Evolutionary conservation across 176 grass and related monocot species (phyloP).

Genomic region (Panicum miliaceum): DNA sequence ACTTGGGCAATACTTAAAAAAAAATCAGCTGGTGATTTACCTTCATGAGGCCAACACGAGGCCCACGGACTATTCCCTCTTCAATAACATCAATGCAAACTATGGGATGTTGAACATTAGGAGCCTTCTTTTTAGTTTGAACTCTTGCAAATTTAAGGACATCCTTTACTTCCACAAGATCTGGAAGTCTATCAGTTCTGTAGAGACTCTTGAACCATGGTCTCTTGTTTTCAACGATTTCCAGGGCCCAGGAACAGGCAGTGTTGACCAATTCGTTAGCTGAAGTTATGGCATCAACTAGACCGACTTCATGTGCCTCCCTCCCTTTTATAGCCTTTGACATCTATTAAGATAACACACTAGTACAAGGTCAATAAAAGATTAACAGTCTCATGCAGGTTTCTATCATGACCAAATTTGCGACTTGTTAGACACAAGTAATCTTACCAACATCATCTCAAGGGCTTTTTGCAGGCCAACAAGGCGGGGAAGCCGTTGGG

Average conservation of each 20-base stretch:
- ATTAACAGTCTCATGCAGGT: slow-evolving; percentile 11
- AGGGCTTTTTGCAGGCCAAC: slow-evolving; percentile 83
- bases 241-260: slow-evolving; percentile 72
- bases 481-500: slow-evolving; percentile 87
- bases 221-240: slow-evolving; percentile 63
- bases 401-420: slow-evolving; percentile 31
- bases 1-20: slow-evolving; percentile 17
- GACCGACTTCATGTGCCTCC: slow-evolving; percentile 66
- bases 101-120: slow-evolving; percentile 64
- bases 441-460: slow-evolving; percentile 85
- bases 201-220: slow-evolving; percentile 84
- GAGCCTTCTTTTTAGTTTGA: slow-evolving; percentile 58
- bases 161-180: slow-evolving; percentile 54
- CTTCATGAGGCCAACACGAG: slow-evolving; percentile 76
- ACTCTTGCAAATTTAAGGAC: slow-evolving; percentile 70
- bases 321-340: slow-evolving; percentile 82
- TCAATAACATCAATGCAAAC: slow-evolving; percentile 87
- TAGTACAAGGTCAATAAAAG: slow-evolving; percentile 14
- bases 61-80: slow-evolving; percentile 76
- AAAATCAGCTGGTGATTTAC: slow-evolving; percentile 46
- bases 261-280: slow-evolving; percentile 61
- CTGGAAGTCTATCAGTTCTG: slow-evolving; percentile 69
- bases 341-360: slow-evolving; percentile 53
- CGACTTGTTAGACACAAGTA: slow-evolving; percentile 10
- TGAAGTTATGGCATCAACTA: slow-evolving; percentile 69